Evolutionary conservation across 2,329 filamentous ascomycete species (phyloP).

Genomic region (Epichloe hybrida): DNA sequence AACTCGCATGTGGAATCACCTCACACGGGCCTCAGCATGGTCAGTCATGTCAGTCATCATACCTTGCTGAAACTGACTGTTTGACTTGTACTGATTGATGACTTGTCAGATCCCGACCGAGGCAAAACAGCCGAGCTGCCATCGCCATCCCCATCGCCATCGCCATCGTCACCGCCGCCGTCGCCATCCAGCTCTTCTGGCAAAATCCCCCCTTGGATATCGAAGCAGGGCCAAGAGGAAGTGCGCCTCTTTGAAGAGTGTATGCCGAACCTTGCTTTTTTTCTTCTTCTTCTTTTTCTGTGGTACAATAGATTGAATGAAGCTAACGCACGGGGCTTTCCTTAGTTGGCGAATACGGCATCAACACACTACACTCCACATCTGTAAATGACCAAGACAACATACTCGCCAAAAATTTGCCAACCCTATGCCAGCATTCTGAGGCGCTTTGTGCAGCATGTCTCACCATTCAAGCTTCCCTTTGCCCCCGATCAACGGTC

Average conservation of each 20-base stretch:
- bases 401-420: neutral
- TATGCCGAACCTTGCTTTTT: neutral
- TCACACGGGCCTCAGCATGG: neutral
- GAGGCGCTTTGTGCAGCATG: neutral
- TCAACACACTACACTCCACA: neutral
- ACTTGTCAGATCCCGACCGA: neutral
- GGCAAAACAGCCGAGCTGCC: neutral
- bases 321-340: neutral
- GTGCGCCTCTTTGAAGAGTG: neutral
- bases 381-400: slow-evolving; percentile 2
- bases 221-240: neutral
- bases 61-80: no score
- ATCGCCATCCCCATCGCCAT: no score
- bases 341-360: neutral
- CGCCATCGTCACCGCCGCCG: no score
- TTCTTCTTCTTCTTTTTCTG: neutral
- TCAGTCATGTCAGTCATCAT: neutral
- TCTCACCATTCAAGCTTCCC: neutral
- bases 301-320: neutral
- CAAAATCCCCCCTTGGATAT: neutral
- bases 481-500: neutral
- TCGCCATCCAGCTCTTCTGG: neutral
- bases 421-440: neutral
- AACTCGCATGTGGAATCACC: neutral
- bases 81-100: neutral